Evolutionary conservation across 78 protist species (phyloP).

Genomic region (Guillardia theta): DNA sequence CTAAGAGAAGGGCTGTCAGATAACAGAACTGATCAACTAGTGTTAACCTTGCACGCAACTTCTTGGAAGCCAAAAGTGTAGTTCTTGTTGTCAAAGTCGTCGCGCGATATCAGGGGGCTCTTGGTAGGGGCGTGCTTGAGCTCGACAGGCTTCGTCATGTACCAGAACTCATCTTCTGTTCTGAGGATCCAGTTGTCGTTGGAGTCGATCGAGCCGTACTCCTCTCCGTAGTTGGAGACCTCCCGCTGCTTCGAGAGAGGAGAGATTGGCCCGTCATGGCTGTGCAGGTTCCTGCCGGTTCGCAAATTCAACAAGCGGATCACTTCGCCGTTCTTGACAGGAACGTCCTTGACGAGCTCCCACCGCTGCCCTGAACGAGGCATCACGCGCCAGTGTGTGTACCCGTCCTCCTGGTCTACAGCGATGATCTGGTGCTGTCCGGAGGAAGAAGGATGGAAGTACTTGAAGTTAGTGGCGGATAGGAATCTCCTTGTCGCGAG

Average conservation of each 20-base stretch:
- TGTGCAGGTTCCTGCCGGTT: not conserved
- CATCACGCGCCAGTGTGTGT: constrained; percentile 9
- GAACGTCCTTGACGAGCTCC: constrained; percentile 19
- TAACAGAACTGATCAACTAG: too few species aligned
- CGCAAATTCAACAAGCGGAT: not conserved
- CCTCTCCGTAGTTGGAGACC: not conserved
- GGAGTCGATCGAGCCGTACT: not conserved
- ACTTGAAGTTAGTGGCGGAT: not conserved
- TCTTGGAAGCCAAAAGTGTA: not conserved
- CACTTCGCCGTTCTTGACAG: not conserved
- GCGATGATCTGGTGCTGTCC: not conserved
- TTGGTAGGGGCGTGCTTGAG: not conserved
- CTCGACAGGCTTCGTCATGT: not conserved
- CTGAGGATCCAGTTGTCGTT: constrained; percentile 9
- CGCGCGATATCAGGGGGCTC: not conserved
- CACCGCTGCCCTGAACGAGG: not conserved
- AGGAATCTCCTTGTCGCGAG: not conserved
- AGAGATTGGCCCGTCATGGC: not conserved
- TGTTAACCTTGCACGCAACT: not conserved
- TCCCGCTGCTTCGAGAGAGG: not conserved
- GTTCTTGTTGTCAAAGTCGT: not conserved
- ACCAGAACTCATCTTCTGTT: not conserved
- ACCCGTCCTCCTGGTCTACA: constrained; percentile 5
- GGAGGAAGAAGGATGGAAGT: not conserved
- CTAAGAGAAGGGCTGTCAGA: not conserved